Evolutionary conservation across 2,329 filamentous ascomycete genomes (phyloP).

Genomic region (Lachnellula hyalina): DNA sequence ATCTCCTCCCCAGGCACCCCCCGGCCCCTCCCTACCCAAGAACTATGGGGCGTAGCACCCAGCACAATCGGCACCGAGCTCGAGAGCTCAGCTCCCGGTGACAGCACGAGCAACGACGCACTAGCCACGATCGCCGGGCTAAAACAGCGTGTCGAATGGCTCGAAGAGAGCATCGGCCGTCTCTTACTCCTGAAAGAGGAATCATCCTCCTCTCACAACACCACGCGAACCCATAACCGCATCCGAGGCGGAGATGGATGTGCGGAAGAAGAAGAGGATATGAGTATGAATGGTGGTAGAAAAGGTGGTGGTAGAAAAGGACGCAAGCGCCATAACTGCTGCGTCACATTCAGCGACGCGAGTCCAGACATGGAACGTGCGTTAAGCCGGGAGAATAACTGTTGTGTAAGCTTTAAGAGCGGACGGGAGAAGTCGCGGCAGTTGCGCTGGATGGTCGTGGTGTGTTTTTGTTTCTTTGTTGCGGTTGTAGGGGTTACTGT

Average conservation of each 20-base stretch:
- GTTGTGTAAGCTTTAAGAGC: conserved; percentile 19
- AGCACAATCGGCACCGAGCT: conserved; percentile 13
- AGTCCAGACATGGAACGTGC: conserved; percentile 21
- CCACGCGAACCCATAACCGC: not conserved
- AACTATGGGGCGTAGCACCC: conserved; percentile 26
- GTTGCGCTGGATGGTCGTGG: not conserved
- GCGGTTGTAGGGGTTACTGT: not conserved
- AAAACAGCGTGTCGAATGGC: conserved; percentile 23
- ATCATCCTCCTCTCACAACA: not conserved
- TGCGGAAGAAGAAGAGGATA: too few species aligned
- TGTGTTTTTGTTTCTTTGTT: not conserved
- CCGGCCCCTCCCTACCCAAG: conserved; percentile 17
- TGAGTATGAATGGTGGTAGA: not conserved
- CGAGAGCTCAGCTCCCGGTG: not conserved
- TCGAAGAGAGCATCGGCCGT: conserved; percentile 26
- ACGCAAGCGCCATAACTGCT: conserved; percentile 18
- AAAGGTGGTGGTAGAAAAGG: not conserved
- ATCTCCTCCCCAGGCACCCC: conserved; percentile 19
- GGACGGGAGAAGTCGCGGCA: not conserved
- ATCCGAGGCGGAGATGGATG: not conserved
- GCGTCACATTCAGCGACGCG: conserved; percentile 24
- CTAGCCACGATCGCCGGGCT: conserved; percentile 19
- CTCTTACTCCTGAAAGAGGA: conserved; percentile 14
- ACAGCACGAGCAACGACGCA: conserved; percentile 14
- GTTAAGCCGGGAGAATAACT: conserved; percentile 16